Evolutionary conservation across 345 rosid species (phyloP).

Genomic region (Limnanthes douglasii): DNA sequence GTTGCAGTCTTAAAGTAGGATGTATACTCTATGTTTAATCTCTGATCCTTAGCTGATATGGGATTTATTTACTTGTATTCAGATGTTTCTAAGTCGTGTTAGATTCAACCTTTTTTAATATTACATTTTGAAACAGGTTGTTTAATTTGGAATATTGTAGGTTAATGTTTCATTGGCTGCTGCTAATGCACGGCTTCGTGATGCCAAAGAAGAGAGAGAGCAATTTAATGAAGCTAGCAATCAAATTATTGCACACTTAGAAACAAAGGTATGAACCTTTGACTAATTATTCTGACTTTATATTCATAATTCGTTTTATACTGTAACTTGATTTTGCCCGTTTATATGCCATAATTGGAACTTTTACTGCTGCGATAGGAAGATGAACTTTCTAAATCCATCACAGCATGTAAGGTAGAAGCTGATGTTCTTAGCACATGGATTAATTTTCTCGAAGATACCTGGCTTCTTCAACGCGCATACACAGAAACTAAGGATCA

Average conservation of each 20-base stretch:
- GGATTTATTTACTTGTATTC: too few species aligned
- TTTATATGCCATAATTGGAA: too few species aligned
- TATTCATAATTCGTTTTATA: not conserved
- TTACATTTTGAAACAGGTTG: too few species aligned
- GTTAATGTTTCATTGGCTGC: constrained; percentile 85
- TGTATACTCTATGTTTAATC: too few species aligned
- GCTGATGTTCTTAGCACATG: constrained; percentile 71
- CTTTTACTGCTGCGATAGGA: constrained; percentile 35
- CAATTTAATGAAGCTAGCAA: constrained; percentile 92
- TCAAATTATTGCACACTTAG: constrained; percentile 72
- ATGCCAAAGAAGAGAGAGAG: constrained; percentile 80
- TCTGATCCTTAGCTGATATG: too few species aligned
- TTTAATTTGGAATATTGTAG: constrained; percentile 21
- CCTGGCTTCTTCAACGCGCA: constrained; percentile 69
- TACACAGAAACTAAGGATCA: constrained; percentile 57
- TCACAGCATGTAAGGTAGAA: constrained; percentile 62
- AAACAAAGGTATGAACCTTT: constrained; percentile 41
- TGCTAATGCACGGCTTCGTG: constrained; percentile 64
- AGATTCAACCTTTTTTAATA: too few species aligned
- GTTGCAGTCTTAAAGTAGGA: too few species aligned
- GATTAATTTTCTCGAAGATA: constrained; percentile 87
- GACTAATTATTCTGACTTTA: not conserved
- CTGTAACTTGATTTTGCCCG: too few species aligned
- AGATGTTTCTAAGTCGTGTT: too few species aligned
- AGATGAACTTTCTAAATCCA: constrained; percentile 70